phyloP scores from a whole-genome alignment of 352 stramenopile genomes.

The Pythium aquatile region DNA sequence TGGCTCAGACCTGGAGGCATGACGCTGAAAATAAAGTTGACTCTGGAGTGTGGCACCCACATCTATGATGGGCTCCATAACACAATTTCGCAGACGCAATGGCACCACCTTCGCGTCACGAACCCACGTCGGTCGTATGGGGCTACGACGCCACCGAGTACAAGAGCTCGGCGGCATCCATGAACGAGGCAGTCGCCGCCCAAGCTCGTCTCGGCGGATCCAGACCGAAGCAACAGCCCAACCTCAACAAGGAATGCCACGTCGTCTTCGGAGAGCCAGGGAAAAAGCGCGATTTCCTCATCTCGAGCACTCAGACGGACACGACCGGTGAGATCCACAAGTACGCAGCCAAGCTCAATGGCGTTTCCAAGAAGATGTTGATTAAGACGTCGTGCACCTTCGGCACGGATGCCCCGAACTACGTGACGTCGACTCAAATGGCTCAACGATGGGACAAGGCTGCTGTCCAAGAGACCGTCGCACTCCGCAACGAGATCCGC shows the following conservation, averaged over 20 bases:
- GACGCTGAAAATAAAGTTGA: constrained; percentile 1
- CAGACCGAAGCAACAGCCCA: constrained; percentile 32
- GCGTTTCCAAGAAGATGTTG: constrained; percentile 54
- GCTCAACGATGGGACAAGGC: constrained; percentile 67
- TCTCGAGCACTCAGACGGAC: constrained; percentile 49
- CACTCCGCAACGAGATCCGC: constrained; percentile 63
- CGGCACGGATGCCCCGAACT: constrained; percentile 47
- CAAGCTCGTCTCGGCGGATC: constrained; percentile 12
- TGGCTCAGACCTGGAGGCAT: constrained; percentile 8
- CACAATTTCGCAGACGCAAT: constrained; percentile 2
- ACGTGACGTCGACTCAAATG: constrained; percentile 62
- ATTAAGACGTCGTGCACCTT: constrained; percentile 58
- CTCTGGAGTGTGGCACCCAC: not conserved
- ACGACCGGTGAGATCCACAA: constrained; percentile 65
- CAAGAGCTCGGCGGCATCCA: constrained; percentile 42
- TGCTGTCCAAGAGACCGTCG: constrained; percentile 52
- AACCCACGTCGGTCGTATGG: constrained; percentile 61
- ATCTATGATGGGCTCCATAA: not conserved
- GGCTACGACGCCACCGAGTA: constrained; percentile 62
- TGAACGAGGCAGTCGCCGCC: constrained; percentile 41
- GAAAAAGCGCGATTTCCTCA: constrained; percentile 57
- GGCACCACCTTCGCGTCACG: constrained; percentile 29
- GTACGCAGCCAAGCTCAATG: constrained; percentile 54
- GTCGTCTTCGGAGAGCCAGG: constrained; percentile 65
- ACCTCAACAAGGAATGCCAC: constrained; percentile 56